Percentiles rank a stretch among this genome's conserved stretches.
phyloP scores from a whole-genome alignment of 257 asterid genomes.

The Solanum dulcamara region DNA sequence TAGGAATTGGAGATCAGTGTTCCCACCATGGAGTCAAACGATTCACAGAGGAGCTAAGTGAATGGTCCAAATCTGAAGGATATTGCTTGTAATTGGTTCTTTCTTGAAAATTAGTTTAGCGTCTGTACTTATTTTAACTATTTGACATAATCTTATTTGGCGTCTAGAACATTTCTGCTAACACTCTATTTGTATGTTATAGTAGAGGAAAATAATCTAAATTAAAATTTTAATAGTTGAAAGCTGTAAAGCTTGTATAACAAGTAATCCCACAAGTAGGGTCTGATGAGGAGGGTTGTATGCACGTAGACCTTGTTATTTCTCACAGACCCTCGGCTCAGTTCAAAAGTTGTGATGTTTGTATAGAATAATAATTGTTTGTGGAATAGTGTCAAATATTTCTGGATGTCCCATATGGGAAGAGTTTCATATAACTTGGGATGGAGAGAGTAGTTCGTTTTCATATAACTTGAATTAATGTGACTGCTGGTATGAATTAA shows the following conservation, averaged over 20 bases:
- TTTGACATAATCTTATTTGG: neutral
- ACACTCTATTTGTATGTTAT: neutral
- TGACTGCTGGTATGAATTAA: neutral
- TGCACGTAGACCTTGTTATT: neutral
- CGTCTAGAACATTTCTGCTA: neutral
- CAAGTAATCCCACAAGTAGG: neutral
- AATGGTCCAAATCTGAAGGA: conserved; percentile 60
- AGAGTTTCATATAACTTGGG: neutral
- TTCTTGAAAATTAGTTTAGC: neutral
- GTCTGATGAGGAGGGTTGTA: neutral
- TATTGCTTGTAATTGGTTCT: conserved; percentile 49
- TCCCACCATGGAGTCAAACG: conserved; percentile 57
- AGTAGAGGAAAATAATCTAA: neutral
- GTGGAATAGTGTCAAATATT: neutral
- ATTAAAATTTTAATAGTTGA: neutral
- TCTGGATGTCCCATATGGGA: neutral
- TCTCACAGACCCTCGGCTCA: neutral
- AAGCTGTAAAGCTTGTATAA: neutral
- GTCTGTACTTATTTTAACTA: neutral
- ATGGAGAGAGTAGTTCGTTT: neutral
- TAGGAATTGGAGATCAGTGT: conserved; percentile 95
- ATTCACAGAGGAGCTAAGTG: conserved; percentile 58
- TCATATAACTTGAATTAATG: neutral
- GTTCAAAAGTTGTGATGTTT: neutral
- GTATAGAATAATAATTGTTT: neutral